These are phyloP conservation scores for Solanum bulbocastanum DNA, from an alignment of 257 asterid genomes.

Conservation along the genomic window DNA sequence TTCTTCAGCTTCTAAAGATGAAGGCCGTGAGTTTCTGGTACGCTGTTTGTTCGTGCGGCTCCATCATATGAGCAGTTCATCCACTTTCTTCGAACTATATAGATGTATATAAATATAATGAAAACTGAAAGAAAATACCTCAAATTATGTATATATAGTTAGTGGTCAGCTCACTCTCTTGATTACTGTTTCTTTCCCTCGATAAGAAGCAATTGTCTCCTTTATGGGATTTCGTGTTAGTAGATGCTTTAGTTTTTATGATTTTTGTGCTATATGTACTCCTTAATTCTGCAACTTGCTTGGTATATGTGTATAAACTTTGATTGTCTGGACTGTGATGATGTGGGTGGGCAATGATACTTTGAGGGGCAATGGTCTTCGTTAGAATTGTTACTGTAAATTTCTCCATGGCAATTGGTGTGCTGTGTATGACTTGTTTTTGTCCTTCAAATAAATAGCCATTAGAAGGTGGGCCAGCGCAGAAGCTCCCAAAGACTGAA, in stretches of 20 bases:
- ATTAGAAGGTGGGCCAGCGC: slow-evolving; percentile 68
- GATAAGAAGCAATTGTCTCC: not conserved
- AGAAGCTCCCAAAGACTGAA: slow-evolving; percentile 32
- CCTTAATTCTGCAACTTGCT: not conserved
- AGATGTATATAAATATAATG: not conserved
- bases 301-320: not conserved
- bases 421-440: not conserved
- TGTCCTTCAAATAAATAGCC: slow-evolving; percentile 29
- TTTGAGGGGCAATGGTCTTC: not conserved
- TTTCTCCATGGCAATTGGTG: not conserved
- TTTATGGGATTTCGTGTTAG: not conserved
- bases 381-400: not conserved
- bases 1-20: slow-evolving; percentile 23
- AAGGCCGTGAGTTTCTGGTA: slow-evolving; percentile 56
- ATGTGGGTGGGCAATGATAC: not conserved
- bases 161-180: not conserved
- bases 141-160: not conserved
- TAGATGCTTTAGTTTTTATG: not conserved
- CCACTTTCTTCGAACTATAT: not conserved
- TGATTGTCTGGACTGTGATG: not conserved
- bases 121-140: not conserved
- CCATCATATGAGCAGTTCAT: not conserved
- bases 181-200: not conserved
- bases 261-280: not conserved
- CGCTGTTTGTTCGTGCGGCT: not conserved